These are phyloP conservation scores for Rhodotorula sp. DNA, from an alignment of 1,284 basidiomycete species.

Conservation along the genomic window DNA sequence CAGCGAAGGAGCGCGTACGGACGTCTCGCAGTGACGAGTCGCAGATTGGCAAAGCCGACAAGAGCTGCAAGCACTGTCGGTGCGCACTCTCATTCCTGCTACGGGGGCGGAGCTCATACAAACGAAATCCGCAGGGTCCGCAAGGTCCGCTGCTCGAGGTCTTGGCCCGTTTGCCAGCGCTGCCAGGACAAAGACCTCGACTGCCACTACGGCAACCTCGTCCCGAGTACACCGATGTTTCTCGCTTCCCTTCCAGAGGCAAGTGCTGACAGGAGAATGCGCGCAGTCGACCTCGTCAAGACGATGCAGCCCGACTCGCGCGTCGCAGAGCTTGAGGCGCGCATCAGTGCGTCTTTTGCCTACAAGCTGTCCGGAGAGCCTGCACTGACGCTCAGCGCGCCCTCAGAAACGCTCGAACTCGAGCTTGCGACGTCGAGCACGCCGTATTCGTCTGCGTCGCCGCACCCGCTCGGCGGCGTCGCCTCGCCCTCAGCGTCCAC, in stretches of 20 bases:
- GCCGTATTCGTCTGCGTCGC: too few relatives aligned
- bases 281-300: slow-evolving; percentile 21
- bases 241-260: too few relatives aligned
- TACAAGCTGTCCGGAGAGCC: neutral
- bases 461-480: too few relatives aligned
- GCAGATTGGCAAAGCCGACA: neutral
- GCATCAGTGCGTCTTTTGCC: neutral
- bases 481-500: neutral
- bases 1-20: neutral
- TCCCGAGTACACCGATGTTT: slow-evolving; percentile 1
- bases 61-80: slow-evolving; percentile 20
- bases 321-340: slow-evolving; percentile 18
- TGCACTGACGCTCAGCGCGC: neutral
- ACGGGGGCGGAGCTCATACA: too few relatives aligned
- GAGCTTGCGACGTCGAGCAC: slow-evolving; percentile 1
- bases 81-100: neutral
- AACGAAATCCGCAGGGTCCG: neutral
- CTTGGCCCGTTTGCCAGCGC: slow-evolving; percentile 10
- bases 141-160: slow-evolving; percentile 15
- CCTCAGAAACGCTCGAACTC: slow-evolving; percentile 16
- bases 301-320: slow-evolving; percentile 3
- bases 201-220: slow-evolving; percentile 15
- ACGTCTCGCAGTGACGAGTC: neutral
- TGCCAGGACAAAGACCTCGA: slow-evolving; percentile 11
- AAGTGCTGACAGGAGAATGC: neutral